Percentiles rank a stretch among this genome's conserved stretches.
phyloP scores from a whole-genome alignment of 2,329 filamentous ascomycete species.

The Ceratocystis papillata region DNA sequence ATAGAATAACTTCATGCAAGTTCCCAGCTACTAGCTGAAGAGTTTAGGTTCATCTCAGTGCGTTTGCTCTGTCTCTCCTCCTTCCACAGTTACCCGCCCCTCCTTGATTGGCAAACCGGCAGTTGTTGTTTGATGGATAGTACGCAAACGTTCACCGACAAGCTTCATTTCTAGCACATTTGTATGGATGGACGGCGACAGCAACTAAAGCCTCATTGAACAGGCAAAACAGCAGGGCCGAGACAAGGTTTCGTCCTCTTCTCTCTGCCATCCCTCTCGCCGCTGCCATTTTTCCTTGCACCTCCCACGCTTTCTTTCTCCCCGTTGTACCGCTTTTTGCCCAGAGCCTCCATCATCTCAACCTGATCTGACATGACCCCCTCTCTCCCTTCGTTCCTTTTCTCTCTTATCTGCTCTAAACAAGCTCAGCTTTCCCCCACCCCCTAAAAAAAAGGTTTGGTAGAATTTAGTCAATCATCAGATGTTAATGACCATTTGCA shows the following conservation, averaged over 20 bases:
- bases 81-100: no score
- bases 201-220: not conserved
- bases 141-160: no score
- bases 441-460: not conserved
- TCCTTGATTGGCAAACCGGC: no score
- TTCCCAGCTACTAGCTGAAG: no score
- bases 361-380: not conserved
- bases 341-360: not conserved
- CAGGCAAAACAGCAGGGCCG: not conserved
- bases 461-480: not conserved
- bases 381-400: not conserved
- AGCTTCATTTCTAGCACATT: not conserved
- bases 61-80: no score
- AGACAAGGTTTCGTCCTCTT: not conserved
- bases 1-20: no score
- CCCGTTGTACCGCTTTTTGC: not conserved
- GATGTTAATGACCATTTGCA: not conserved
- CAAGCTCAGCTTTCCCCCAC: not conserved
- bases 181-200: slow-evolving; percentile 10
- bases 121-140: no score
- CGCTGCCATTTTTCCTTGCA: no score
- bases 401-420: not conserved
- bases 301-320: not conserved
- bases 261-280: not conserved
- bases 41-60: no score